Evolutionary conservation across 177 flowering plant species (phyloP).

Genomic region (Tripterygium wilfordii): DNA sequence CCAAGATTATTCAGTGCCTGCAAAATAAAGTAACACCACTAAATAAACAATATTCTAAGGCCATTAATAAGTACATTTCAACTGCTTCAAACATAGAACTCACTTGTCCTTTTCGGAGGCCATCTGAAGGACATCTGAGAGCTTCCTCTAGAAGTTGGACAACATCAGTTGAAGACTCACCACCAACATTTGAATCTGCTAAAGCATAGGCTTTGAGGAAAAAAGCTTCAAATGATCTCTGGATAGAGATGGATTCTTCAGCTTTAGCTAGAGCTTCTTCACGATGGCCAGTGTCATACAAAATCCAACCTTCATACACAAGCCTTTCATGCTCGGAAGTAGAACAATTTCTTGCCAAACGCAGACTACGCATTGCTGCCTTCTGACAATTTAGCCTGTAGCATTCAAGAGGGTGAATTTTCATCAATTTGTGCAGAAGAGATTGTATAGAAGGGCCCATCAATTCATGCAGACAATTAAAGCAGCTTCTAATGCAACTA

Average conservation of each 20-base stretch:
- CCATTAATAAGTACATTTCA: background rate
- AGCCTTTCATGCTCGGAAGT: conserved; percentile 72
- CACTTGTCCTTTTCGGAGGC: conserved; percentile 82
- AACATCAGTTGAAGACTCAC: conserved; percentile 51
- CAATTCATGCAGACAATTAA: no score
- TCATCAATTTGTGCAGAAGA: no score
- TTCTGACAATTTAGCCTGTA: conserved; percentile 87
- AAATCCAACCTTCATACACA: conserved; percentile 71
- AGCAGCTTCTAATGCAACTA: no score
- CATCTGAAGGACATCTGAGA: conserved; percentile 92
- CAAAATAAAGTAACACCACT: conserved; percentile 7
- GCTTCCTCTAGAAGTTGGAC: conserved; percentile 80
- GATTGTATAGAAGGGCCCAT: background rate
- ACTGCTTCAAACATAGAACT: conserved; percentile 3
- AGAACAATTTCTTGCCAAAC: conserved; percentile 77
- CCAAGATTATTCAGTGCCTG: conserved; percentile 94
- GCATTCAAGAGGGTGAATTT: no score
- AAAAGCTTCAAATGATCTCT: conserved; percentile 95
- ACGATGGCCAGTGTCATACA: conserved; percentile 64
- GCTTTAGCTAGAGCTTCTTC: conserved; percentile 62
- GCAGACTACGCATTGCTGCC: conserved; percentile 87
- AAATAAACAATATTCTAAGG: background rate
- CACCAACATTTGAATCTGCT: conserved; percentile 71
- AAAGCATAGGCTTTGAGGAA: conserved; percentile 91
- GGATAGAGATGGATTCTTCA: conserved; percentile 61